Evolutionary conservation across 768 basidiomycete genomes (phyloP), one percentile per base, ranked within the genome.

Genomic region (Kockovaella imperatae): DNA sequence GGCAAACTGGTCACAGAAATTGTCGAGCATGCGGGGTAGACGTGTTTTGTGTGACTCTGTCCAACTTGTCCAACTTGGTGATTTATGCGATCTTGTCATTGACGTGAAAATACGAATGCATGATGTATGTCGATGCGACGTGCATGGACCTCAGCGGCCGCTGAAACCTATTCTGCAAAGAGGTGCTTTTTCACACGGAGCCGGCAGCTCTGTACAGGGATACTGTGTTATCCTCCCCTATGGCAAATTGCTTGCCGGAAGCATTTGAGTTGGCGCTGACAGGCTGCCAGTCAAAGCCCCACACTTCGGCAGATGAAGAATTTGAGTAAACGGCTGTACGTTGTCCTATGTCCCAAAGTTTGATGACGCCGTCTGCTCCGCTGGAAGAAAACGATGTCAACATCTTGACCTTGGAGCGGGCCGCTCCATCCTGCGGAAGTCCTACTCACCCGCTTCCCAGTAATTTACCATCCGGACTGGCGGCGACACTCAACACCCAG

Each of bases 1-100:
- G 91, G 93, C 10, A 93, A 85, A 72, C 73, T 97, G 49, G 79
- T 89, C 30, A 96, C 93, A 15, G 82, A 75, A 11, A 80, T 95
- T 23, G 85, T 97, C 7, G 90, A 97, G 70, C 93, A 97, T 60
- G 60, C 73, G 21, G 76, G 73, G 8, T 75, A 57, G 42, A 31
- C 17, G 25, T 3, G 4, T 25, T n/a, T n/a, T n/a, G n/a, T 21
- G 38, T 10, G 21, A 11, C 10, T 11, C 20, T 11, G 20, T 40
- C 38, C 13, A 13, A 11, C 38, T 11, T 34, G 32, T 34, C 32
- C 32, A 11, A 34, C n/a, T 11, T 34, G 11, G 32, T 11, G 32
- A 34, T 34, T n/a, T 34, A n/a, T n/a, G 11, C n/a, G 11, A n/a
- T 34, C 32, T 34, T n/a, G n/a, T n/a, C n/a, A n/a, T n/a, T n/a